A percentile compares a stretch with the other conserved stretches of the same genome.
phyloP scores from a whole-genome alignment of 2,329 filamentous ascomycete species.

The Aspergillus neotritici region DNA sequence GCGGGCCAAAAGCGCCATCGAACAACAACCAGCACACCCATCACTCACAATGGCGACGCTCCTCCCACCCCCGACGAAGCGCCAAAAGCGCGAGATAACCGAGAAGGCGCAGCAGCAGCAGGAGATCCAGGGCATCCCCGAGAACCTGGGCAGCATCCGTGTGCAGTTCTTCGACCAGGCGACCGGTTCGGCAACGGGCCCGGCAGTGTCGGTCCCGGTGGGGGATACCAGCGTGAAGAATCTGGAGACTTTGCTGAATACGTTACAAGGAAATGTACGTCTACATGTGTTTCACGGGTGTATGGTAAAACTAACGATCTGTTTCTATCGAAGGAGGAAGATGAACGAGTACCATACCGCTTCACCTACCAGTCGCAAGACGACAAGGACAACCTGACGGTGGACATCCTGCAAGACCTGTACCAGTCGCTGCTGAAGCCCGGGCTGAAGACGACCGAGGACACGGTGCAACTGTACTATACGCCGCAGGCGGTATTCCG shows the following conservation, averaged over 20 bases:
- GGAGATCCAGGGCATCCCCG: constrained; percentile 61
- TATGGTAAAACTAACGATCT: constrained; percentile 2
- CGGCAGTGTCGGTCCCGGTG: constrained; percentile 68
- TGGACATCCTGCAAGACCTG: constrained; percentile 44
- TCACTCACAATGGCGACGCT: constrained; percentile 65
- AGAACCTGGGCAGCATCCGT: constrained; percentile 69
- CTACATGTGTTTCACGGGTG: constrained; percentile 1
- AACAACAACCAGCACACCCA: constrained; percentile 1
- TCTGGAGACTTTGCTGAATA: constrained; percentile 79
- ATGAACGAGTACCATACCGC: constrained; percentile 60
- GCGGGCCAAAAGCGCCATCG: not conserved
- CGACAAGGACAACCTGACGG: constrained; percentile 27
- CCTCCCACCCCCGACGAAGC: constrained; percentile 78
- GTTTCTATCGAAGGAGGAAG: constrained; percentile 42
- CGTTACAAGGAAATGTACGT: constrained; percentile 67
- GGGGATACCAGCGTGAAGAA: constrained; percentile 85
- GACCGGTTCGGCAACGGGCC: constrained; percentile 61
- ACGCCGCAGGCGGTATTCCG: constrained; percentile 88
- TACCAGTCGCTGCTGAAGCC: constrained; percentile 50
- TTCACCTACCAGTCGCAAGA: constrained; percentile 53
- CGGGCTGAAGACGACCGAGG: constrained; percentile 53
- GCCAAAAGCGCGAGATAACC: constrained; percentile 69
- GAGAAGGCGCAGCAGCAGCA: constrained; percentile 70
- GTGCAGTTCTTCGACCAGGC: constrained; percentile 84
- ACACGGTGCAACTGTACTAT: constrained; percentile 57